Base-by-base conservation (phyloP, 2,329 filamentous ascomycete genomes). In the Cladorrhinum sp. region DNA sequence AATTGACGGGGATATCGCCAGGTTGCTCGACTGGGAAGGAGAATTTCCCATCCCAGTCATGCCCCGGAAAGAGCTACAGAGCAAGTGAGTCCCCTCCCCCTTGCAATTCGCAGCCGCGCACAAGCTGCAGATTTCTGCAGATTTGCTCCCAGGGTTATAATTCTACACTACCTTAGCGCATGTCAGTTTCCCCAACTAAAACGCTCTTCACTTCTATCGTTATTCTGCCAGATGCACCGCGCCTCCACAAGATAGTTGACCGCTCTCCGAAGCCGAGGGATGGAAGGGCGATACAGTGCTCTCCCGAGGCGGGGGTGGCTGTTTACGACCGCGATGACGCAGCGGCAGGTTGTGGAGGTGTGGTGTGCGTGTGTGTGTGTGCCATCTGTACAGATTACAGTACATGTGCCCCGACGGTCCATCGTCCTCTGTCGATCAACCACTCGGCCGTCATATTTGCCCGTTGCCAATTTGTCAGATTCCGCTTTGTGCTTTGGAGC, bases 251-350 rank as follows among this genome's bases (percentile, higher is more conserved):
- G 16, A 22, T 18, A 45, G 41, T 45, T 45, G 41, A 45, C 41
- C 41, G 41, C 41, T 20, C 16, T 18, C n/a, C 16, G 3, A 45
- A 9, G 41, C 41, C 41, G 32, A 36, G 32, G 32, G 32, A 36
- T 36, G 3, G 32, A 36, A 36, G 32, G 32, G 9, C 32, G 16
- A 36, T 36, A 18, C 41, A 18, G 18, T n/a, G 41, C 18, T 18
- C 12, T 22, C 41, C 41, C 41, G 7, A 22, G 10, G 41, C 41
- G 41, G 41, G 41, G 41, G 41, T 45, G 41, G 41, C 41, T 22
- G 18, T 45, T 45, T 45, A 56, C 53, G 53, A 56, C 38, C 24
- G 53, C 25, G 53, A 56, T 56, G 53, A 56, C 53, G 36, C 53
- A 56, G 53, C 23, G 23, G 18, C 23, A 24, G 16, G 38, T 36